Base-by-base conservation (phyloP, 805 yeast species). In the Metschnikowia anglica region DNA sequence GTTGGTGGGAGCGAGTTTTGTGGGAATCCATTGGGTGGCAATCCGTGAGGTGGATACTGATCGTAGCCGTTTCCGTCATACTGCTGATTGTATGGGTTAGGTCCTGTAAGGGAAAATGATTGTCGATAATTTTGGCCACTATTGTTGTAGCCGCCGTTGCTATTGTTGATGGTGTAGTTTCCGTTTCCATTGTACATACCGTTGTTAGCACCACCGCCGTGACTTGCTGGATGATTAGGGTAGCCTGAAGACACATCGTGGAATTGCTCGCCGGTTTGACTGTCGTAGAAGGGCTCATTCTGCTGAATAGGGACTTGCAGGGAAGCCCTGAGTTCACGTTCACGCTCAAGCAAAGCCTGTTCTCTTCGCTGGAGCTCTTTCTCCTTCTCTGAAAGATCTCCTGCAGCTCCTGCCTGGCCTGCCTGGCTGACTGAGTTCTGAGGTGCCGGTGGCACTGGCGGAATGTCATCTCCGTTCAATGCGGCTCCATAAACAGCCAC, bases 401-500 rank as follows among this genome's bases (percentile, higher is more conserved):
- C 30, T 10, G 17, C 17, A 8, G 31, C 34, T 10, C 20, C 5
- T n/a, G 26, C 32, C 31, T 37, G 20, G 11, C 34, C 38, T 3
- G 24, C 13, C 20, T 44, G 38, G 29, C 38, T 28, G 9, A 27
- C 43, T 10, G 34, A 27, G 24, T 40, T 31, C 25, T 24, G 43
- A 19, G 37, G 48, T n/a, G 40, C 13, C 16, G 13, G 38, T 2
- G 37, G 27, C 5, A 21, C 37, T 23, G 21, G 37, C 11, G 40
- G 40, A 5, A 17, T 28, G n/a, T 46, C 18, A 13, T 64, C 67
- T 9, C 61, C 68, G 41, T 65, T 63, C 41, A 66, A 52, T 3
- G 48, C 45, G 19, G 68, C 71, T 6, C 71, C 72, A 46, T 65
- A 68, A 24, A 60, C 46, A 1, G 70, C 72, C 34, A 68, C 63